A percentile compares a stretch with the other conserved stretches of the same genome.
These are phyloP conservation scores for Polyplosphaeria fusca DNA, from an alignment of 495 filamentous ascomycete species.

Conservation along the genomic window DNA sequence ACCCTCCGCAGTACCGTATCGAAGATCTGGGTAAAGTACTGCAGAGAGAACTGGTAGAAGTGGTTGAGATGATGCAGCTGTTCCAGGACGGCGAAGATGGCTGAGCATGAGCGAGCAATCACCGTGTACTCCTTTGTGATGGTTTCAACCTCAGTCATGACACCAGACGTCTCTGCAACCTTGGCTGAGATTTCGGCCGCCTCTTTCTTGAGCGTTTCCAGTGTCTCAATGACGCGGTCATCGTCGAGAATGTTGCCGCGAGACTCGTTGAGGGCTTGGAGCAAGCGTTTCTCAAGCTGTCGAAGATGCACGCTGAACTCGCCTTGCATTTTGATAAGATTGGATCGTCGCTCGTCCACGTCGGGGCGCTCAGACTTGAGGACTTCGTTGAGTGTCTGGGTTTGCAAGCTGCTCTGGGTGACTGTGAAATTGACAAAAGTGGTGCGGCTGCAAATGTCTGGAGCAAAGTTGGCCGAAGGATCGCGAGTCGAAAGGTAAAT, in stretches of 20 bases:
- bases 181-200: slow-evolving; percentile 93
- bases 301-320: slow-evolving; percentile 97
- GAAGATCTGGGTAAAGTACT: slow-evolving; percentile 98
- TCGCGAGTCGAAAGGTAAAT: slow-evolving; percentile 93
- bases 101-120: slow-evolving; percentile 90
- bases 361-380: slow-evolving; percentile 96
- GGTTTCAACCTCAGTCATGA: slow-evolving; percentile 95
- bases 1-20: slow-evolving; percentile 83
- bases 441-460: slow-evolving; percentile 95
- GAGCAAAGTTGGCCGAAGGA: slow-evolving; percentile 94
- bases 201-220: slow-evolving; percentile 97
- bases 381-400: slow-evolving; percentile 93
- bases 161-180: slow-evolving; percentile 93
- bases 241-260: slow-evolving; percentile 98
- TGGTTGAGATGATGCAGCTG: slow-evolving; percentile 98
- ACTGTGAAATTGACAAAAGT: slow-evolving; percentile 99
- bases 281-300: slow-evolving; percentile 88
- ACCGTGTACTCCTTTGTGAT: slow-evolving; percentile 91
- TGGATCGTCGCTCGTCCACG: slow-evolving; percentile 93
- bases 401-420: slow-evolving; percentile 96
- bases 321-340: slow-evolving; percentile 96
- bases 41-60: slow-evolving; percentile 98
- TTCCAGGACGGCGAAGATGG: slow-evolving; percentile 93
- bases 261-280: slow-evolving; percentile 95
- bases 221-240: slow-evolving; percentile 94